Conservation (phyloP, 306 rosid genomes). For the Oxytropis ochrocephala region DNA sequence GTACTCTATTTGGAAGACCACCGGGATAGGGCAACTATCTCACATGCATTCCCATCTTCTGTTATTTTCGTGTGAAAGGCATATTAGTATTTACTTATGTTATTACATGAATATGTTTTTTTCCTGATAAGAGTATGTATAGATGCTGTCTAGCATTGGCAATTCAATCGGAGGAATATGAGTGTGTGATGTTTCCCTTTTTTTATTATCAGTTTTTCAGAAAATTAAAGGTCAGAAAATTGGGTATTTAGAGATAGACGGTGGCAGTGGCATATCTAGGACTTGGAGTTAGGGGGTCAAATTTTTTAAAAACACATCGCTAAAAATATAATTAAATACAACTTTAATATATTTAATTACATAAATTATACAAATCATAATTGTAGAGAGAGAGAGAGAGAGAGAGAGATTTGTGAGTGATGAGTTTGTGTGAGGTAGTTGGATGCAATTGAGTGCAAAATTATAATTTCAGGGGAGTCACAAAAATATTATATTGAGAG, state of each 20-base stretch:
- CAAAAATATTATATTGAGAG: no score
- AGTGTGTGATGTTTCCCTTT: neutral
- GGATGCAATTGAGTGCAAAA: no score
- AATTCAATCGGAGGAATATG: neutral
- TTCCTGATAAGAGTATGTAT: neutral
- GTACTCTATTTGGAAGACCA: constrained; percentile 2
- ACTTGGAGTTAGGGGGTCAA: no score
- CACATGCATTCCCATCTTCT: neutral
- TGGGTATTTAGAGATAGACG: neutral
- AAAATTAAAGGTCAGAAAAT: neutral
- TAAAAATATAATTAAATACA: no score
- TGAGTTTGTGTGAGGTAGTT: no score
- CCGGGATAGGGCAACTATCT: neutral
- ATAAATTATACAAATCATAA: no score
- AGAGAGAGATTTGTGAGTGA: no score
- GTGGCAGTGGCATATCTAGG: no score
- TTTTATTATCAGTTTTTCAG: neutral
- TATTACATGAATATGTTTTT: neutral
- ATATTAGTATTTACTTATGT: neutral
- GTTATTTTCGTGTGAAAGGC: neutral
- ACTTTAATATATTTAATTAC: no score
- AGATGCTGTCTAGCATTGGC: constrained; percentile 1
- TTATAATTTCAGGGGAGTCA: no score
- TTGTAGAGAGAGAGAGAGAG: no score
- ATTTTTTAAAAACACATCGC: no score